Percentiles rank a stretch among this genome's conserved stretches.
These are phyloP conservation scores for Solanum dulcamara DNA, from an alignment of 257 asterid species.

Conservation along the genomic window DNA sequence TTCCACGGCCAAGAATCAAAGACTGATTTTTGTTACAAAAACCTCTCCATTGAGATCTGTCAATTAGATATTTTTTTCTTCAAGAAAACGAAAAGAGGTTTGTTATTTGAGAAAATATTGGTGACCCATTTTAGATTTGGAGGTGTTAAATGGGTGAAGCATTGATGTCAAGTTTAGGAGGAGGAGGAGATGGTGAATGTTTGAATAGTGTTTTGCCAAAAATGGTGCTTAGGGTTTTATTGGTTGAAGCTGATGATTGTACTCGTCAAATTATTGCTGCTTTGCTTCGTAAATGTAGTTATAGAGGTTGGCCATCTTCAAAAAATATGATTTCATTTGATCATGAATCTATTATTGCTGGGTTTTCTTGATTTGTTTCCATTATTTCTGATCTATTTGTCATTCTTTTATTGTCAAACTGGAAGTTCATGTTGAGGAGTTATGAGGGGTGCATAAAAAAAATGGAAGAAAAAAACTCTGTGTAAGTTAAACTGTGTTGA, in stretches of 20 bases:
- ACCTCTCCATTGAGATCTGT: background rate
- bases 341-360: background rate
- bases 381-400: background rate
- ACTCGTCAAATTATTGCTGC: constrained; percentile 91
- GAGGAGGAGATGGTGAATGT: constrained; percentile 5
- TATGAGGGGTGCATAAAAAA: background rate
- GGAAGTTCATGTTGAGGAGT: background rate
- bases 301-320: constrained; percentile 65
- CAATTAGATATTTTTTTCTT: background rate
- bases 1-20: background rate
- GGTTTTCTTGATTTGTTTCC: background rate
- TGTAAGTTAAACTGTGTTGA: background rate
- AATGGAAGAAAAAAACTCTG: background rate
- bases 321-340: no score
- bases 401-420: background rate
- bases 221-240: constrained; percentile 62
- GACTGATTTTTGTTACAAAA: background rate
- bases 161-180: constrained; percentile 40
- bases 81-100: background rate
- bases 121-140: background rate
- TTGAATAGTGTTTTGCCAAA: constrained; percentile 80
- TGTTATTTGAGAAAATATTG: background rate
- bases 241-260: constrained; percentile 92
- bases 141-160: constrained; percentile 46
- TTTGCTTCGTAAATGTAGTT: constrained; percentile 89